Conservation (phyloP, 495 filamentous ascomycete species). For the Pyrenopolyporus hunteri region DNA sequence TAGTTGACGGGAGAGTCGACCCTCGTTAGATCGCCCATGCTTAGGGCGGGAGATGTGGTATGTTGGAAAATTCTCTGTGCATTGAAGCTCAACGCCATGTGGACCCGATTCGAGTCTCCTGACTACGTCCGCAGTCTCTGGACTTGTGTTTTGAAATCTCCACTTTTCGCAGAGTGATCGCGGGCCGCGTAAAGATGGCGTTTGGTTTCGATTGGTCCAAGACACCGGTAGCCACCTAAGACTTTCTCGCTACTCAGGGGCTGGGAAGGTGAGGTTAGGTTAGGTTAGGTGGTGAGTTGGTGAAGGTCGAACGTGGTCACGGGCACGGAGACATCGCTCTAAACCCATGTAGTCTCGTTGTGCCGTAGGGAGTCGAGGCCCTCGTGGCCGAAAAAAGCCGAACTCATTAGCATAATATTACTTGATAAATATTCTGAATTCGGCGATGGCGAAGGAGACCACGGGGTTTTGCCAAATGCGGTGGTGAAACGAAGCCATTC, state of each 20-base stretch:
- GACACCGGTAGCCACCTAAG: neutral
- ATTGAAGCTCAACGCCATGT: neutral
- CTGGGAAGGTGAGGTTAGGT: slow-evolving; percentile 15
- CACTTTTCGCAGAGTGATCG: neutral
- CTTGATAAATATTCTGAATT: slow-evolving; percentile 23
- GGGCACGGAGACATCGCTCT: no score
- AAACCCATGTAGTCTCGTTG: neutral
- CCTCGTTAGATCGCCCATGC: neutral
- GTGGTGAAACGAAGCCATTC: slow-evolving; percentile 30
- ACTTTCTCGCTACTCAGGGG: neutral
- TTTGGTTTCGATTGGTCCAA: slow-evolving; percentile 8
- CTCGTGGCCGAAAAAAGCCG: slow-evolving; percentile 22
- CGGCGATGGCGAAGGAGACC: neutral
- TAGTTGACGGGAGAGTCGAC: slow-evolving; percentile 6
- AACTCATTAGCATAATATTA: slow-evolving; percentile 32
- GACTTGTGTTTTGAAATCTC: neutral
- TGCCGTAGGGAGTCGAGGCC: slow-evolving; percentile 11
- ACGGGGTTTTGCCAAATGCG: slow-evolving; percentile 13
- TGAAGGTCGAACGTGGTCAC: slow-evolving; percentile 5
- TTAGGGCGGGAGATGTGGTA: neutral
- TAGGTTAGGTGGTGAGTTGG: slow-evolving; percentile 11
- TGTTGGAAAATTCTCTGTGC: neutral
- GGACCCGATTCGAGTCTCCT: neutral
- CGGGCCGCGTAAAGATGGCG: slow-evolving; percentile 7
- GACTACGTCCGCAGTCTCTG: neutral